Evolutionary conservation across 2,329 filamentous ascomycete genomes (phyloP), one percentile per base, ranked within the genome.

Genomic region (Pseudonectria foliicola): DNA sequence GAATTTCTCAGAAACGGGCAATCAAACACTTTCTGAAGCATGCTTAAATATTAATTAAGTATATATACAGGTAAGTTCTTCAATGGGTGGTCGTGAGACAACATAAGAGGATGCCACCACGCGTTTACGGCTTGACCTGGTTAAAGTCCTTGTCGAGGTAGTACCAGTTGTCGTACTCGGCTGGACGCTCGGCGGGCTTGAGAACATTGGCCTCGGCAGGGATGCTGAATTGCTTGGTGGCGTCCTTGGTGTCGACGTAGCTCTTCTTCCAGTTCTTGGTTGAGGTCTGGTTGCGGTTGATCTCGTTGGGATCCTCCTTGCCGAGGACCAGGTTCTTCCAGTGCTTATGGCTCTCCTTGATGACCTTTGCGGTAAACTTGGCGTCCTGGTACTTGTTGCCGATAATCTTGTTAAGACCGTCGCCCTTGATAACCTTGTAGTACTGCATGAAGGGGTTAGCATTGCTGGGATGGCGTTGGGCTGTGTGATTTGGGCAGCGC

Each of bases 211-310:
- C 46, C 46, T 55, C 45, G 2, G 29, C 34, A 6, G 60, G 61
- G 3, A 64, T 48, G 3, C 38, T 33, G 29, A 64, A 59, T 28
- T 42, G 45, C 25, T 49, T 43, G 1, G 55, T 59, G 2, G 60
- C 50, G 10, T 57, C 46, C 26, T 50, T 48, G 33, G 53, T 54
- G n/a, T 46, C 34, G 10, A 63, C 29, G 26, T 56, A 64, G 42
- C 57, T 61, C 34, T 53, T 49, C 37, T 47, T 49, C 28, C 50
- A 51, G 7, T 39, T 40, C 3, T 54, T 50, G 28, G 49, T 45
- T 24, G 48, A 57, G 0, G 63, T 67, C 53, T 68, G 64, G 44
- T 64, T 62, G 40, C 53, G 58, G 48, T 59, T 64, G 44, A 66
- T 62, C 43, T 62, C 50, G 11, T 56, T 53, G 6, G 53, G 52